Evolutionary conservation across 1,139 yeast genomes (phyloP).

Genomic region (Pichia sp.): DNA sequence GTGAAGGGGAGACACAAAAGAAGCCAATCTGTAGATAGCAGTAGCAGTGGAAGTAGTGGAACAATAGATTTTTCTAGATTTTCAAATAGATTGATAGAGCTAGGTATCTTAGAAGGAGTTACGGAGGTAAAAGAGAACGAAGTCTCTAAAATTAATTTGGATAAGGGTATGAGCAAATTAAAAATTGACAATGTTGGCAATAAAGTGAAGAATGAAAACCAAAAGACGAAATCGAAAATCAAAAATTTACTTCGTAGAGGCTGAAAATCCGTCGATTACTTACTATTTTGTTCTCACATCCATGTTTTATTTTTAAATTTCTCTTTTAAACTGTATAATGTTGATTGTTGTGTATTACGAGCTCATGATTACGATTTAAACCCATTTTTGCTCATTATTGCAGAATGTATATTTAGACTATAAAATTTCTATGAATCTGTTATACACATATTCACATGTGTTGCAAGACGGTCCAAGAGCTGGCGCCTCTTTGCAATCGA

Average conservation of each 20-base stretch:
- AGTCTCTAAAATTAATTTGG: conserved; percentile 3
- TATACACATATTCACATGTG: neutral
- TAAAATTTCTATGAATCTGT: neutral
- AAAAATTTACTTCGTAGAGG: conserved; percentile 5
- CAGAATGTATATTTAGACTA: neutral
- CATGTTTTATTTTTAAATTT: neutral
- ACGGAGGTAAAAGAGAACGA: conserved; percentile 9
- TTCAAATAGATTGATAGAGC: neutral
- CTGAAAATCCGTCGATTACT: neutral
- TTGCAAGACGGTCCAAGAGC: neutral
- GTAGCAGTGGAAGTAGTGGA: neutral
- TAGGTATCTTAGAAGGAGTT: conserved; percentile 9
- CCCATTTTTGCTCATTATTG: neutral
- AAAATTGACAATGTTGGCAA: conserved; percentile 9
- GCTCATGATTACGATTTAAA: neutral
- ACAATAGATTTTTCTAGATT: neutral
- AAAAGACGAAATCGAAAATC: conserved; percentile 6
- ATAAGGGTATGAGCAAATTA: conserved; percentile 4
- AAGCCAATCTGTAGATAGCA: neutral
- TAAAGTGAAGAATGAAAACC: conserved; percentile 9
- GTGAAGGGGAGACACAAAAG: neutral
- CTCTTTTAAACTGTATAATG: neutral
- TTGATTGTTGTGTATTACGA: neutral
- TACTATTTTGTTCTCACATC: no score
- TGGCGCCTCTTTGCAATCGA: neutral